Conservation (phyloP, 2,329 filamentous ascomycete species). For the Apiospora aurea region DNA sequence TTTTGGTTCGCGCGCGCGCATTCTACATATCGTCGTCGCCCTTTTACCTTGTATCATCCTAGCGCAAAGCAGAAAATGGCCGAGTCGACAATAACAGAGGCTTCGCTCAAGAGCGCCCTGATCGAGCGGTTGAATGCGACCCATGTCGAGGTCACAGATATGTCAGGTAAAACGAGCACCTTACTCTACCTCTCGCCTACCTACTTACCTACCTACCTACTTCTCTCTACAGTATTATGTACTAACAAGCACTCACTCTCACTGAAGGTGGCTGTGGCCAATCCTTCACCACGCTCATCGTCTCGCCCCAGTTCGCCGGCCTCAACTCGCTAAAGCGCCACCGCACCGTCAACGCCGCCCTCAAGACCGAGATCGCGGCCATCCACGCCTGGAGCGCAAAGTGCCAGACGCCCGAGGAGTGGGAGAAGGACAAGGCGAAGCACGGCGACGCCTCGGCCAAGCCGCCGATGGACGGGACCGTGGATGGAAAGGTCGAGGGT, state of each 20-base stretch:
- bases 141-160: conserved; percentile 88
- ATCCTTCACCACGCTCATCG: conserved; percentile 65
- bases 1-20: conserved; percentile 1
- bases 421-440: conserved; percentile 67
- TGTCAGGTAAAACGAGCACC: conserved; percentile 72
- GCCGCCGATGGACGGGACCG: conserved; percentile 53
- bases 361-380: conserved; percentile 86
- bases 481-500: conserved; percentile 49
- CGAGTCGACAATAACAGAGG: conserved; percentile 72
- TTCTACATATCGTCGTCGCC: neutral
- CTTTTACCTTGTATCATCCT: neutral
- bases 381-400: conserved; percentile 97
- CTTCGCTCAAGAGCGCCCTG: conserved; percentile 72
- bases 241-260: neutral
- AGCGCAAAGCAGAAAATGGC: conserved; percentile 19
- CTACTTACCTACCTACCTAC: no score
- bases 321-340: conserved; percentile 84
- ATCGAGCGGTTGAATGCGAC: conserved; percentile 73
- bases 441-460: conserved; percentile 32
- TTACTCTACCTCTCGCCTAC: neutral
- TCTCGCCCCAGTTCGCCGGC: conserved; percentile 72
- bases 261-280: conserved; percentile 65
- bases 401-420: conserved; percentile 91
- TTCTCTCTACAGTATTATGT: no score
- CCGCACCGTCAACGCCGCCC: conserved; percentile 80